Evolutionary conservation across 2,329 filamentous ascomycete genomes (phyloP).

Genomic region (Aspergillus aculeatus): DNA sequence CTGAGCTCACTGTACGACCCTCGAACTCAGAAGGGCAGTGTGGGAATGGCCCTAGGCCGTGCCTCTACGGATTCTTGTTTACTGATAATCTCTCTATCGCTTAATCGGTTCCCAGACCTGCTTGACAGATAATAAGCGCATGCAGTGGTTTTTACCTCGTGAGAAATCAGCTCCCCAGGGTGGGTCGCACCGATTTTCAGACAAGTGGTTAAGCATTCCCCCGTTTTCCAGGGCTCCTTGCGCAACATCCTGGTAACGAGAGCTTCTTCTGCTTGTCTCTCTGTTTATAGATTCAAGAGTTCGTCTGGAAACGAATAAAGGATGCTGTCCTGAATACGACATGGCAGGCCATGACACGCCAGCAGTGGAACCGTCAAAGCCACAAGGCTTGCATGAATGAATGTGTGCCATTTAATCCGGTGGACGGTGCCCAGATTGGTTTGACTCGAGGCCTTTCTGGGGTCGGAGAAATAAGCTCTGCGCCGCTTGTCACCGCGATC

Average conservation of each 20-base stretch:
- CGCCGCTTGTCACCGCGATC: not conserved
- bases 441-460: not conserved
- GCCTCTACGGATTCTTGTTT: not conserved
- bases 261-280: not conserved
- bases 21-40: not conserved
- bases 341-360: not conserved
- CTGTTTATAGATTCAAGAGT: conserved; percentile 1
- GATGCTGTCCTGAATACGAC: not conserved
- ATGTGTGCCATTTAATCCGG: not conserved
- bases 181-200: conserved; percentile 14
- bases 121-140: not conserved
- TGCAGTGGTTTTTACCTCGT: conserved; percentile 14
- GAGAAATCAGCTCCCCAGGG: conserved; percentile 15
- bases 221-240: conserved; percentile 11
- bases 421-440: not conserved
- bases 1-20: not conserved
- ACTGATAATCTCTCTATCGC: not conserved
- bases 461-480: not conserved
- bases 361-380: not conserved
- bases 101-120: not conserved
- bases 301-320: not conserved
- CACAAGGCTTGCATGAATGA: not conserved
- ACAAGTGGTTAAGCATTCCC: conserved; percentile 10
- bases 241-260: conserved; percentile 8
- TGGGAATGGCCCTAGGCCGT: not conserved